Conservation (phyloP, 768 basidiomycete species). For the Hygrocybe coccinea region DNA sequence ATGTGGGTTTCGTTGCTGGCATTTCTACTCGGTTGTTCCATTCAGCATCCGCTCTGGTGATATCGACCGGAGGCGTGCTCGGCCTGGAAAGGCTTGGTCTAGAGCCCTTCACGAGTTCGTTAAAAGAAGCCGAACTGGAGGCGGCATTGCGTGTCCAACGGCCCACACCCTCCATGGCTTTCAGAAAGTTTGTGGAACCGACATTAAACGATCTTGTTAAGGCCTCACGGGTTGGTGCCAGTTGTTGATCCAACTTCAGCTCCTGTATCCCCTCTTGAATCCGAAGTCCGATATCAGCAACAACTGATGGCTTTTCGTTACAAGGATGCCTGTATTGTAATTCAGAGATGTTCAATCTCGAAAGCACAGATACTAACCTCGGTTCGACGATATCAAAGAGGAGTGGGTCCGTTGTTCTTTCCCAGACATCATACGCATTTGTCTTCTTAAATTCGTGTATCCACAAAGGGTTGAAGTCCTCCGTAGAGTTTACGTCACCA, state of each 20-base stretch:
- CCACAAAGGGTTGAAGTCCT: slow-evolving; percentile 88
- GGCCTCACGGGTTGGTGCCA: slow-evolving; percentile 90
- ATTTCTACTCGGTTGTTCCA: neutral
- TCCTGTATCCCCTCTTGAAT: slow-evolving; percentile 93
- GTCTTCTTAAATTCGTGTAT: slow-evolving; percentile 84
- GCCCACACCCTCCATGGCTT: slow-evolving; percentile 86
- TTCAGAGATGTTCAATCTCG: neutral
- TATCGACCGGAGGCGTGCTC: neutral
- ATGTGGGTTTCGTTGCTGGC: neutral
- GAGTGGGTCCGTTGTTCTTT: slow-evolving; percentile 82
- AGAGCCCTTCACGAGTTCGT: slow-evolving; percentile 18
- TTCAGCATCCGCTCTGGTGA: neutral
- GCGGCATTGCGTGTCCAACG: slow-evolving; percentile 48
- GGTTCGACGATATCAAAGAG: slow-evolving; percentile 96
- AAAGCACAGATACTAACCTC: slow-evolving; percentile 44
- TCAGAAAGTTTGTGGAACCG: slow-evolving; percentile 79
- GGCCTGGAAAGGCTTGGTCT: neutral
- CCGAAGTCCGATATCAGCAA: slow-evolving; percentile 87
- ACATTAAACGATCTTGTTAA: slow-evolving; percentile 68
- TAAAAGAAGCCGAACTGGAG: slow-evolving; percentile 14
- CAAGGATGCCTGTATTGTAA: slow-evolving; percentile 73
- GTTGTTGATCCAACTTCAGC: slow-evolving; percentile 84
- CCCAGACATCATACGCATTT: slow-evolving; percentile 86
- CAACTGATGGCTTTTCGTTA: slow-evolving; percentile 81
- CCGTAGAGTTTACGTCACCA: slow-evolving; percentile 52